Base-by-base conservation (phyloP, 805 yeast species). In the Myxozyma sirexii region DNA sequence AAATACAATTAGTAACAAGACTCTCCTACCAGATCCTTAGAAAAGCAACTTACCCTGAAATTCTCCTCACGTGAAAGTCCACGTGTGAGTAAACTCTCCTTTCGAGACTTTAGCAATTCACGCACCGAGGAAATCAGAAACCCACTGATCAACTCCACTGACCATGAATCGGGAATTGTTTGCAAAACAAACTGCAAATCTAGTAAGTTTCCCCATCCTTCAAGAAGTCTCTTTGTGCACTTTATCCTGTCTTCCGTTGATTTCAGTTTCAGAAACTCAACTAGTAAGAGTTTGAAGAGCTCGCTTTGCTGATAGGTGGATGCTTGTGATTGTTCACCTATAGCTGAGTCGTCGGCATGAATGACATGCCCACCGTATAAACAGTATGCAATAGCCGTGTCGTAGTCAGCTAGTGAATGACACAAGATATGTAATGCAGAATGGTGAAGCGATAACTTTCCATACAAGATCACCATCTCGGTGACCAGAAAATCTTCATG, bases 391-490 rank as follows among this genome's bases (percentile, higher is more conserved):
- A 75, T 59, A 1, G 76, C 70, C 3, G 72, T 65, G 5, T 68
- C 65, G 56, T 68, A 77, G 49, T 76, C 79, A 1, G 70, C 64
- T 13, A 74, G 58, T 1, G 63, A 60, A n/a, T 57, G 62, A 46
- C 73, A 70, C 44, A 76, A 66, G 23, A 71, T 63, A 19, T 69
- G 70, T 33, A 76, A 50, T 26, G 74, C 66, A 37, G 71, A 68
- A 39, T 69, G 73, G 56, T 74, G 75, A 7, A 69, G 47, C 44
- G 60, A 51, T 17, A 59, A 48, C 63, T 67, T 65, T 24, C 71
- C 67, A 59, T 71, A 72, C 2, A 75, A 56, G 6, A 71, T 63
- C 19, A 72, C 71, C 43, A 73, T 66, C 54, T 76, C 79, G 13
- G 70, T 50, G n/a, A 62, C 47, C 29, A 76, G 56, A 23, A 62